A percentile compares a stretch with the other conserved stretches of the same genome.
Evolutionary conservation across 352 stramenopile genomes (phyloP).

Genomic region (Phytophthora sp.): DNA sequence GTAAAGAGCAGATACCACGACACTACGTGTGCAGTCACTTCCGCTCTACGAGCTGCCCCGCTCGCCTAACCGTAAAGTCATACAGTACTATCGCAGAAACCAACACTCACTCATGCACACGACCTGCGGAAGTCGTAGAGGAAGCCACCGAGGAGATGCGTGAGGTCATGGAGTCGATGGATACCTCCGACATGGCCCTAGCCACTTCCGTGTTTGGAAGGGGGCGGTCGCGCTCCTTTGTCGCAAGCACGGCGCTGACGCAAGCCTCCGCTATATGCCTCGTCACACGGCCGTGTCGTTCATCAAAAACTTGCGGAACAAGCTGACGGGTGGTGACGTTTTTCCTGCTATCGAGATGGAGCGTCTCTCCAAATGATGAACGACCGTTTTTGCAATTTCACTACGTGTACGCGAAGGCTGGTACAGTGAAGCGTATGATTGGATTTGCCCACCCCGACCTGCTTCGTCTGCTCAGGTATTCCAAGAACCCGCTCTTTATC

Average conservation of each 20-base stretch:
- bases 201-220: neutral
- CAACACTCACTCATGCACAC: neutral
- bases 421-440: neutral
- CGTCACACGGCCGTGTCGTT: neutral
- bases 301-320: neutral
- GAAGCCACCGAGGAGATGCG: neutral
- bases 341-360: slow-evolving; percentile 1
- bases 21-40: slow-evolving; percentile 1
- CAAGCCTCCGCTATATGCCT: neutral
- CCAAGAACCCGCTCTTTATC: neutral
- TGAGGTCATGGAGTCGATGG: neutral
- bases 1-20: neutral
- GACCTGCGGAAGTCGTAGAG: neutral
- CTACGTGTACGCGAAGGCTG: neutral
- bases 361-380: neutral
- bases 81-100: neutral
- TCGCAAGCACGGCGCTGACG: neutral
- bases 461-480: slow-evolving; percentile 1
- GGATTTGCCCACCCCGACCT: slow-evolving; percentile 6
- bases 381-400: slow-evolving; percentile 2
- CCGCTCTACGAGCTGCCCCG: neutral
- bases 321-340: neutral
- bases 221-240: neutral
- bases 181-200: neutral
- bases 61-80: neutral